Base-by-base conservation (phyloP, 306 rosid genomes). In the Glycyrrhiza uralensis region DNA sequence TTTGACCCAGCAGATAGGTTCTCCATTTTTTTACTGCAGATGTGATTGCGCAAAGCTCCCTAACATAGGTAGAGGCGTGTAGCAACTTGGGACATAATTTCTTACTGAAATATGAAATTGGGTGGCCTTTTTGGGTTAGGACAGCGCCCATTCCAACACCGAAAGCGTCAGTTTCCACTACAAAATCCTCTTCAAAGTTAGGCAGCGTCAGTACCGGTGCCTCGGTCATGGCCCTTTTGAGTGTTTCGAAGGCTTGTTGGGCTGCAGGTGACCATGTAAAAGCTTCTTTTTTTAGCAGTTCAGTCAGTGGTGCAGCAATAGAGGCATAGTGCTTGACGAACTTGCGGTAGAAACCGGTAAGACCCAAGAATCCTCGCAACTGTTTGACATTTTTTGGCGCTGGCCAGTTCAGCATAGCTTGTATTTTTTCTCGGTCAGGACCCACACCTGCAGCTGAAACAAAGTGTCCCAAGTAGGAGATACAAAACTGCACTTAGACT, bases 211-310 rank as follows among this genome's bases (percentile, higher is more conserved):
- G 3, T 0, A 66, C 45, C 0, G 45, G 64, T 0, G 61, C 14
- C 1, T 10, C 1, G 0, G 30, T 35, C 68, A 61, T 61, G 0
- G 49, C 49, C 0, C 0, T 0, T 11, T 61, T 61, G 0, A 61
- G 2, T 0, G 0, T 4, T 0, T 36, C 50, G 10, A 61, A 61
- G 0, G 50, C 18, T 1, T 0, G 0, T 0, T 10, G 29, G 0
- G 50, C 17, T 0, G 1, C 2, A 0, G 0, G 6, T 0, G 41
- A 1, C 42, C 64, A 57, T 0, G 0, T 3, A 11, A 57, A 57
- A 29, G 24, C 4, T 0, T 57, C 64, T 6, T 57, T 57, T n/a
- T 14, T 6, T 6, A 57, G 0, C 0, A 57, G 0, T 0, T 57
- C 24, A 2, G 23, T 57, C 1, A 57, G 42, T 0, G 64, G 42